These are phyloP conservation scores for Neofusicoccum cordaticola DNA, from an alignment of 2,329 filamentous ascomycete species.

Conservation along the genomic window DNA sequence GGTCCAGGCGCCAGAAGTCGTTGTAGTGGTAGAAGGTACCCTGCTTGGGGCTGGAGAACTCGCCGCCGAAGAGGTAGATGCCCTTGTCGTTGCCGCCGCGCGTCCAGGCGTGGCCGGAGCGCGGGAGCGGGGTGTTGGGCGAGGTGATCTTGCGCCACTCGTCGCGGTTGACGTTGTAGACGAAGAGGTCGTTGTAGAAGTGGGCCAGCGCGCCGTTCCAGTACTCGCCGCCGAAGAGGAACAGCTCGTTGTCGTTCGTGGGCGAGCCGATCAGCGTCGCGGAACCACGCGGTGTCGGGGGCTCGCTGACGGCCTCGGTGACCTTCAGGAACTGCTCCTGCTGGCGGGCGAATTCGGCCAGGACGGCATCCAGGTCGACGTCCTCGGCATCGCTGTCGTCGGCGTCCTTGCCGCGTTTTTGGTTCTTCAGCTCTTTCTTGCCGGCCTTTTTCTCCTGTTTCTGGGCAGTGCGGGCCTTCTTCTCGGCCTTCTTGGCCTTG, in stretches of 20 bases:
- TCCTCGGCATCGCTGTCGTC: conserved; percentile 89
- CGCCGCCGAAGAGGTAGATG: conserved; percentile 91
- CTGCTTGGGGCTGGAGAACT: conserved; percentile 95
- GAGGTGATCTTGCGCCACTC: conserved; percentile 89
- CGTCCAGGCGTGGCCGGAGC: conserved; percentile 93
- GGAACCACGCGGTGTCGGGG: conserved; percentile 76
- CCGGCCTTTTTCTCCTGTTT: conserved; percentile 84
- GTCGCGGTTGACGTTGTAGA: conserved; percentile 75
- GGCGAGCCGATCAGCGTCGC: conserved; percentile 82
- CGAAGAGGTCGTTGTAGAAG: conserved; percentile 66
- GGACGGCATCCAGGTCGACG: conserved; percentile 85
- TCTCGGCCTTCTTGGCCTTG: conserved; percentile 51
- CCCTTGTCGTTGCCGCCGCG: conserved; percentile 79
- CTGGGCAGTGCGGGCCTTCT: conserved; percentile 55
- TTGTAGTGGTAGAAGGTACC: conserved; percentile 99
- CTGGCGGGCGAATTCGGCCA: conserved; percentile 85
- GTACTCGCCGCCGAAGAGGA: conserved; percentile 92
- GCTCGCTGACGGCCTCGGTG: conserved; percentile 71
- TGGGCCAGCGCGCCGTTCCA: conserved; percentile 85
- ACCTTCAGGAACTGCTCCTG: conserved; percentile 94
- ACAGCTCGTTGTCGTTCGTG: conserved; percentile 78
- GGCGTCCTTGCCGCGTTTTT: conserved; percentile 63
- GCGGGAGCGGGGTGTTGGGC: conserved; percentile 85
- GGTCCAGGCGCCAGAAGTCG: conserved; percentile 93
- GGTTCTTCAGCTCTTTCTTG: conserved; percentile 74